phyloP scores from a whole-genome alignment of 2,329 filamentous ascomycete species.

The Penicillium verrucosum region DNA sequence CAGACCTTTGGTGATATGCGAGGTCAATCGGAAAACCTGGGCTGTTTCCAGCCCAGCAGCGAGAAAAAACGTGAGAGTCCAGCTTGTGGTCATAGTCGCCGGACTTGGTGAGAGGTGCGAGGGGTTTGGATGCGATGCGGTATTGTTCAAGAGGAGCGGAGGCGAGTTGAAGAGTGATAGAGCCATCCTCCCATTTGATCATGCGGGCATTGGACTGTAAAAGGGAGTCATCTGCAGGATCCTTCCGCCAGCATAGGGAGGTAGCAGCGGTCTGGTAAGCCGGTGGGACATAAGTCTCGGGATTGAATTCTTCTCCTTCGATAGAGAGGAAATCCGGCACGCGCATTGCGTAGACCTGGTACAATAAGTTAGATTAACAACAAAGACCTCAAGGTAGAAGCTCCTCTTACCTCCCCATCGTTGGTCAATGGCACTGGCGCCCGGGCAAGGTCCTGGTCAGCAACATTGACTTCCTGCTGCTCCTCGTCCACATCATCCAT shows the following conservation, averaged over 20 bases:
- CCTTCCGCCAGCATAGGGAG: slow-evolving; percentile 64
- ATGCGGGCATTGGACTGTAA: slow-evolving; percentile 65
- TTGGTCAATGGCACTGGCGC: slow-evolving; percentile 55
- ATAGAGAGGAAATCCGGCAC: slow-evolving; percentile 62
- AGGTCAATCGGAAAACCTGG: slow-evolving; percentile 58
- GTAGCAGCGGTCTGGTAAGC: slow-evolving; percentile 62
- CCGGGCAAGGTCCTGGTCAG: slow-evolving; percentile 56
- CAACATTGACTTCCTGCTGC: slow-evolving; percentile 49
- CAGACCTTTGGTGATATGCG: slow-evolving; percentile 61
- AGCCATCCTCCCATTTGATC: slow-evolving; percentile 65
- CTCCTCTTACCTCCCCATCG: slow-evolving; percentile 37
- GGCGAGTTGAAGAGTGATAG: slow-evolving; percentile 62
- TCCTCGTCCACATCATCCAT: slow-evolving; percentile 45
- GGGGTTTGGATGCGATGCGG: slow-evolving; percentile 55
- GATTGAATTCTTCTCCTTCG: slow-evolving; percentile 60
- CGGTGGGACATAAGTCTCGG: slow-evolving; percentile 59
- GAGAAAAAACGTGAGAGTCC: slow-evolving; percentile 64
- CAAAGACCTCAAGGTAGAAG: background rate
- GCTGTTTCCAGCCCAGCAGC: slow-evolving; percentile 57
- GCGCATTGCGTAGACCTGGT: slow-evolving; percentile 59
- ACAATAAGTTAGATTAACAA: slow-evolving; percentile 5
- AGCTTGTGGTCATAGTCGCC: slow-evolving; percentile 52
- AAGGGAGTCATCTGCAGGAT: slow-evolving; percentile 55
- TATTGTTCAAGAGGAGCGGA: slow-evolving; percentile 61
- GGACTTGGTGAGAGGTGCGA: slow-evolving; percentile 56